phyloP scores from a whole-genome alignment of 495 filamentous ascomycete species.

The Talaromyces trachyspermus region DNA sequence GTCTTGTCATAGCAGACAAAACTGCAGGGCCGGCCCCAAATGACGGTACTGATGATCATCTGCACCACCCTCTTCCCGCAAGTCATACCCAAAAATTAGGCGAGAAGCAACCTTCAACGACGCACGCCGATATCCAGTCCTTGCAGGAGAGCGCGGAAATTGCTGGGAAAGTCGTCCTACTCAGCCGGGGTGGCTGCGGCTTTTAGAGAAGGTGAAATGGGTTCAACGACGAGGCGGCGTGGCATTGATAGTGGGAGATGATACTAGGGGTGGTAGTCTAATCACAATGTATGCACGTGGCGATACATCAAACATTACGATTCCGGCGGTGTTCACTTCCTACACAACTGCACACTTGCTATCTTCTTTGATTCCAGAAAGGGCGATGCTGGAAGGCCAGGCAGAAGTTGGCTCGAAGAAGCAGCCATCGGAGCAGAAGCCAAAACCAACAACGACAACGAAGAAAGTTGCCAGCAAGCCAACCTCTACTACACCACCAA shows the following conservation, averaged over 20 bases:
- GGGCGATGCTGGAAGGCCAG: conserved; percentile 23
- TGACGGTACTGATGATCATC: conserved; percentile 89
- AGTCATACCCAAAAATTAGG: conserved; percentile 37
- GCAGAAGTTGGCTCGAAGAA: conserved; percentile 16
- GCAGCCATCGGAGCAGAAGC: conserved; percentile 15
- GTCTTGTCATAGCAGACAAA: conserved; percentile 13
- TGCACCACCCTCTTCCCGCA: conserved; percentile 60
- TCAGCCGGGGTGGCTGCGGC: conserved; percentile 90
- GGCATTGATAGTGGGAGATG: conserved; percentile 90
- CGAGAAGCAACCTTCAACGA: conserved; percentile 34
- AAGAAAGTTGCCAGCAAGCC: conserved; percentile 16
- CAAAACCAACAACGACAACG: conserved; percentile 18
- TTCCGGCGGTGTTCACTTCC: conserved; percentile 90
- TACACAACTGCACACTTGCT: conserved; percentile 90
- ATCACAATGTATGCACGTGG: conserved; percentile 96
- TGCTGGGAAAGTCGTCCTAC: conserved; percentile 78
- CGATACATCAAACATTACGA: conserved; percentile 89
- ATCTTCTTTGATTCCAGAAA: conserved; percentile 76
- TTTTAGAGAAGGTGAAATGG: conserved; percentile 98
- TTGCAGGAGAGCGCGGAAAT: conserved; percentile 94
- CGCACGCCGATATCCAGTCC: conserved; percentile 90
- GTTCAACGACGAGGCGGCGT: conserved; percentile 81
- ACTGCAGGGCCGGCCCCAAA: conserved; percentile 25
- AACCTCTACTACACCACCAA: conserved; percentile 16
- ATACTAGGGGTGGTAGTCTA: conserved; percentile 73